Conservation (phyloP, 1,284 basidiomycete species). For the Fomes fomentarius region DNA sequence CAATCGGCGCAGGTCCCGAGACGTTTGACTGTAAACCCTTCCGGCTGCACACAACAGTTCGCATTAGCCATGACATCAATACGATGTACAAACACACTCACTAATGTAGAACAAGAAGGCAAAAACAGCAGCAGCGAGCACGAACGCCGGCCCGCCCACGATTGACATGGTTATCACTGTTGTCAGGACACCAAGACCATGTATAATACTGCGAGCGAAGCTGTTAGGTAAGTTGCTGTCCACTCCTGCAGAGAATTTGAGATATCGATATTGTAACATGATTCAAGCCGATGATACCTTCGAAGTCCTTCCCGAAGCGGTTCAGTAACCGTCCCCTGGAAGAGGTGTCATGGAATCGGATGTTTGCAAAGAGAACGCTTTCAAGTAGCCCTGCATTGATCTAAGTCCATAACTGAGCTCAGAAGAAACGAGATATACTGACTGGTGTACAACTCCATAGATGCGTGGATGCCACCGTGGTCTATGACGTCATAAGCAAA, state of each 20-base stretch:
- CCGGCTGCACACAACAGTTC: no score
- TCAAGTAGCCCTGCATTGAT: slow-evolving; percentile 66
- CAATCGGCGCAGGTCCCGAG: slow-evolving; percentile 86
- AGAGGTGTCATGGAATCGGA: slow-evolving; percentile 94
- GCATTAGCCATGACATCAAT: no score
- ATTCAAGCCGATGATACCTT: slow-evolving; percentile 56
- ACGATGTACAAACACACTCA: no score
- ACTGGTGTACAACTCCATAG: slow-evolving; percentile 72
- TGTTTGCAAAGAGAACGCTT: slow-evolving; percentile 85
- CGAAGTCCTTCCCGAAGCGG: slow-evolving; percentile 93
- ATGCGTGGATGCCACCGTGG: slow-evolving; percentile 71
- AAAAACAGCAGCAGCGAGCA: slow-evolving; percentile 63
- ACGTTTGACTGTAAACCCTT: slow-evolving; percentile 84
- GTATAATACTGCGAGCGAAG: slow-evolving; percentile 78
- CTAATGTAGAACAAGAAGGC: slow-evolving; percentile 71
- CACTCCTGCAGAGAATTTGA: slow-evolving; percentile 53
- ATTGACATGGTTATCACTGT: slow-evolving; percentile 75
- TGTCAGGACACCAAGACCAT: slow-evolving; percentile 56
- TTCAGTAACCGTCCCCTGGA: slow-evolving; percentile 86
- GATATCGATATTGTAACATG: no score
- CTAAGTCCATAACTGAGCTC: slow-evolving; percentile 1
- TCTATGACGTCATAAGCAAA: slow-evolving; percentile 42
- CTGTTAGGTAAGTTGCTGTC: slow-evolving; percentile 88
- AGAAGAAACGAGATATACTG: slow-evolving; percentile 31
- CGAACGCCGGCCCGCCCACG: slow-evolving; percentile 80